These are phyloP conservation scores for Ogataea degrootiae DNA, from an alignment of 805 yeast genomes.

Conservation along the genomic window DNA sequence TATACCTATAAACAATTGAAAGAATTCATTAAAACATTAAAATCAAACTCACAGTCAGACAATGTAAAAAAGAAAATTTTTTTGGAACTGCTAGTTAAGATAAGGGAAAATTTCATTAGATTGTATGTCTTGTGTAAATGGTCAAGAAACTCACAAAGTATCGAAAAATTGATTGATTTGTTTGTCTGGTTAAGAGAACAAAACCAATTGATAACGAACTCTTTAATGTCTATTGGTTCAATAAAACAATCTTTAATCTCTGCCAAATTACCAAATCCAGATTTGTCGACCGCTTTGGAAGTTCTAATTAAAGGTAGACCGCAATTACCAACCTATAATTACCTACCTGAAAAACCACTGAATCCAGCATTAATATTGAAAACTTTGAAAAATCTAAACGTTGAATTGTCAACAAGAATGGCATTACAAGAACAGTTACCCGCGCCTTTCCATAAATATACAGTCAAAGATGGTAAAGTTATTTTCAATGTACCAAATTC, in stretches of 20 bases:
- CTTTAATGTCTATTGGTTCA: conserved; percentile 64
- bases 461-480: conserved; percentile 72
- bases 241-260: conserved; percentile 69
- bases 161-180: conserved; percentile 75
- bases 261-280: conserved; percentile 92
- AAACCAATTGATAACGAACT: conserved; percentile 58
- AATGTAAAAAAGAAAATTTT: conserved; percentile 62
- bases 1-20: conserved; percentile 61
- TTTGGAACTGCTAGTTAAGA: conserved; percentile 59
- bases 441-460: conserved; percentile 53
- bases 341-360: conserved; percentile 45
- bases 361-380: conserved; percentile 52
- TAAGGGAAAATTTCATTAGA: conserved; percentile 81
- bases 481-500: conserved; percentile 57
- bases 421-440: conserved; percentile 68
- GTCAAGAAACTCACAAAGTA: conserved; percentile 69
- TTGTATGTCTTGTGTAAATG: conserved; percentile 85
- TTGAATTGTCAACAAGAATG: conserved; percentile 67
- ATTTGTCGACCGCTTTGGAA: conserved; percentile 79
- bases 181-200: conserved; percentile 84
- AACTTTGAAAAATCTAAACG: conserved; percentile 64
- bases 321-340: conserved; percentile 59
- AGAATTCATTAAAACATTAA: conserved; percentile 55
- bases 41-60: conserved; percentile 49
- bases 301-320: conserved; percentile 79